Base-by-base conservation (phyloP, 768 basidiomycete genomes). In the Hygrocybe punicea region DNA sequence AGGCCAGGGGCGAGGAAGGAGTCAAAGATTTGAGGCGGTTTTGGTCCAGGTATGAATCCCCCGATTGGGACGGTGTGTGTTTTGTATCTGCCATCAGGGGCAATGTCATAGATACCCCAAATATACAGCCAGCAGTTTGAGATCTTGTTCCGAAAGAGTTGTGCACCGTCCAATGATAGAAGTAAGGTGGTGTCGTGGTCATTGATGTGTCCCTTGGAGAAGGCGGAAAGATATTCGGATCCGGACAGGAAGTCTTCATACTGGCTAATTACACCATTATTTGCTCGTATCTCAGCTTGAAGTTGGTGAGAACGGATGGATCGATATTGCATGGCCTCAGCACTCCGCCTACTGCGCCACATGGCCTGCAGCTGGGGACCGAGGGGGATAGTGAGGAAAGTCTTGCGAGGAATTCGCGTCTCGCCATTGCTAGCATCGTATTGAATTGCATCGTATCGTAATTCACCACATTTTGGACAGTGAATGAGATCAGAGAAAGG, bases 351-450 rank as follows among this genome's bases (percentile, higher is more conserved):
- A 3, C 51, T 60, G 0, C 68, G 37, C 16, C 62, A 66, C 1
- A 74, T 44, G 0, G 76, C 72, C 50, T 82, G 81, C 0, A 80
- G 58, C 25, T 74, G 71, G 0, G 73, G 74, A n/a, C 74, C 75
- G 45, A 78, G 13, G 1, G 69, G 74, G 11, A 82, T 70, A n/a
- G n/a, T n/a, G n/a, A n/a, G n/a, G n/a, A n/a, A n/a, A n/a, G n/a
- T n/a, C n/a, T n/a, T n/a, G n/a, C 62, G 64, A 0, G 74, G 59
- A 0, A 66, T 47, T 25, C 67, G 69, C 2, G 49, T 33, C 0
- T 16, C 11, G 0, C 61, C 55, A 13, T n/a, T n/a, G n/a, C n/a
- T n/a, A n/a, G n/a, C n/a, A n/a, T n/a, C n/a, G n/a, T n/a, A n/a
- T n/a, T n/a, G n/a, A n/a, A n/a, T n/a, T n/a, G n/a, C n/a, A n/a